phyloP scores from a whole-genome alignment of 305 asterid species.

The Ilex paraguariensis region DNA sequence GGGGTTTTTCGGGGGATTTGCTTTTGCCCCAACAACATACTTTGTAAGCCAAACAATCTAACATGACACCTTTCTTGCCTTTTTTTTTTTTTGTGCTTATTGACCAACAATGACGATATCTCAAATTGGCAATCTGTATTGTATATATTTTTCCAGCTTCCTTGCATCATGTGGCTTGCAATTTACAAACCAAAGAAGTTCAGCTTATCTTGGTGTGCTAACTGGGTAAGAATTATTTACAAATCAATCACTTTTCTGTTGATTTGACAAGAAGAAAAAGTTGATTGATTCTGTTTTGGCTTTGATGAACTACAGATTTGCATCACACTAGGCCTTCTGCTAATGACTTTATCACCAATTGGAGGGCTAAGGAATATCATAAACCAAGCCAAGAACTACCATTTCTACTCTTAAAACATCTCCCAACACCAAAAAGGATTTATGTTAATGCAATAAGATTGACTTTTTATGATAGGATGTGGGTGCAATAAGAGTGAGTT shows the following conservation, averaged over 20 bases:
- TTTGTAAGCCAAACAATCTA: conserved; percentile 28
- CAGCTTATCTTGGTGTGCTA: conserved; percentile 53
- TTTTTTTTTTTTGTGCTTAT: too few relatives aligned
- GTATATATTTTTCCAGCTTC: conserved; percentile 34
- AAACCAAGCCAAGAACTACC: conserved; percentile 3
- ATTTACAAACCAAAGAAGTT: conserved; percentile 44
- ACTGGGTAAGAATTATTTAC: conserved; percentile 38
- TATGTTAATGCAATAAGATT: too few relatives aligned
- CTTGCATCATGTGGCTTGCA: conserved; percentile 68
- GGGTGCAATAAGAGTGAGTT: too few relatives aligned
- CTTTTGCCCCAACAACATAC: conserved; percentile 52
- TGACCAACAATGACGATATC: too few relatives aligned
- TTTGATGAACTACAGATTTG: not conserved
- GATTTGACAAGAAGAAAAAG: too few relatives aligned
- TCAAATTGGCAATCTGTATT: too few relatives aligned
- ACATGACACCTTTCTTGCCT: too few relatives aligned
- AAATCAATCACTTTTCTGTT: too few relatives aligned
- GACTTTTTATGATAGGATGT: too few relatives aligned
- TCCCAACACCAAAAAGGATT: not conserved
- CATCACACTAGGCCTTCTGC: not conserved
- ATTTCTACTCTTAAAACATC: not conserved
- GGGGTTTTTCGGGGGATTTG: conserved; percentile 57
- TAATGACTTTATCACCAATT: conserved; percentile 4
- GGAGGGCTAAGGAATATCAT: conserved; percentile 4
- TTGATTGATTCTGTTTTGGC: not conserved